A percentile compares a stretch with the other conserved stretches of the same genome.
phyloP scores from a whole-genome alignment of 192 early-diverging fungal genomes.

The Podila epigama region DNA sequence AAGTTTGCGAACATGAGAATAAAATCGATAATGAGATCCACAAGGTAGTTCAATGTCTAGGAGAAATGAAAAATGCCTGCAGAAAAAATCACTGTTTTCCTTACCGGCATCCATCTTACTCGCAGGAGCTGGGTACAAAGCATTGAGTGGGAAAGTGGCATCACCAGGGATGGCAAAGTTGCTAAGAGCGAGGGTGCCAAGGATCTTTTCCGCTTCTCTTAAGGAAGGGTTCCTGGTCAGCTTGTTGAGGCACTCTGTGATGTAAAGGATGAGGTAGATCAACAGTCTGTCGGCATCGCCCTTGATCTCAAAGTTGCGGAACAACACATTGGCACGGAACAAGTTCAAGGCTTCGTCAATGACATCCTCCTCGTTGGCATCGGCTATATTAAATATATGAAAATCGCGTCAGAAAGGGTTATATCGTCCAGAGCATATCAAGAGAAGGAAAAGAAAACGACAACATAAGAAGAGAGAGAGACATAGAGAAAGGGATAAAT shows the following conservation, averaged over 20 bases:
- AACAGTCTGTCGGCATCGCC: slow-evolving; percentile 91
- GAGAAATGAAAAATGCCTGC: too few species aligned
- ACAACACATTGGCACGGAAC: slow-evolving; percentile 96
- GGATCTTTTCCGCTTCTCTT: slow-evolving; percentile 78
- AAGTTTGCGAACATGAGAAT: background rate
- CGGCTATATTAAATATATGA: slow-evolving; percentile 46
- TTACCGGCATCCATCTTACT: slow-evolving; percentile 79
- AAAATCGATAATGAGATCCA: background rate
- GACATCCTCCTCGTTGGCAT: slow-evolving; percentile 76
- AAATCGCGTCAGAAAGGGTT: too few species aligned
- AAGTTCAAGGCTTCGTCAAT: slow-evolving; percentile 94
- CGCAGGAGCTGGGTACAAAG: slow-evolving; percentile 79
- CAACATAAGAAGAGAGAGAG: slow-evolving; percentile 4
- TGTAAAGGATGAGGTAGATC: slow-evolving; percentile 94
- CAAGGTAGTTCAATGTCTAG: background rate
- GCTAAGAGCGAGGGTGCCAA: slow-evolving; percentile 87
- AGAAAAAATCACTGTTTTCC: background rate
- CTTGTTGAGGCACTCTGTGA: slow-evolving; percentile 81
- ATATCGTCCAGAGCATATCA: too few species aligned
- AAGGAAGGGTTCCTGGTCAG: slow-evolving; percentile 67
- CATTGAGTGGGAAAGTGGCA: slow-evolving; percentile 89
- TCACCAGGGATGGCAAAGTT: slow-evolving; percentile 96
- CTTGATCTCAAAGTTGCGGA: slow-evolving; percentile 99
- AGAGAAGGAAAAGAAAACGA: background rate
- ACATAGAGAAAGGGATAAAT: background rate